phyloP scores from a whole-genome alignment of 495 filamentous ascomycete genomes.

The Penicillium robsamsonii region DNA sequence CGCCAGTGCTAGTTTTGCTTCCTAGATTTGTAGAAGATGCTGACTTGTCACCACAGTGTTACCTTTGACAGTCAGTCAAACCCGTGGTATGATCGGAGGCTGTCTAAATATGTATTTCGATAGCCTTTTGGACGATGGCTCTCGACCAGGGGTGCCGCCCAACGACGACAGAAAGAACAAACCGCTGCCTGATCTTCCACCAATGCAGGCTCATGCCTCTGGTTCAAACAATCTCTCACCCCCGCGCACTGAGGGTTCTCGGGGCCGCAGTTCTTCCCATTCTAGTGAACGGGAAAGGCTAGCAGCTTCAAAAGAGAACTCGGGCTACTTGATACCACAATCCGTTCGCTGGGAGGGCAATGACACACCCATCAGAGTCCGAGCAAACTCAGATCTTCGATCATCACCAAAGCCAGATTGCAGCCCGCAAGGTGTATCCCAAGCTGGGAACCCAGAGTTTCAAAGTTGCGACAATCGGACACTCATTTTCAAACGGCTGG shows the following conservation, averaged over 20 bases:
- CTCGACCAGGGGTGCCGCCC: conserved; percentile 14
- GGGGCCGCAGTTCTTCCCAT: conserved; percentile 33
- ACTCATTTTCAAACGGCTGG: conserved; percentile 64
- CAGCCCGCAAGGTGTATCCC: conserved; percentile 18
- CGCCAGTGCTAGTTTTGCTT: background rate
- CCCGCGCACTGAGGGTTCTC: conserved; percentile 23
- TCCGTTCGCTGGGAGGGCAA: conserved; percentile 20
- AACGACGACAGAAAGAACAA: conserved; percentile 19
- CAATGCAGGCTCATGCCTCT: background rate
- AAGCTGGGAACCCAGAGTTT: conserved; percentile 15
- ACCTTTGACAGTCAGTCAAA: conserved; percentile 47
- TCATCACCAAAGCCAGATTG: conserved; percentile 21
- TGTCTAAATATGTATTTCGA: conserved; percentile 55
- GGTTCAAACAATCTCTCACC: conserved; percentile 20
- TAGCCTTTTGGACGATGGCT: conserved; percentile 25
- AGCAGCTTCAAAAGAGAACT: conserved; percentile 18
- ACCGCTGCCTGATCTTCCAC: background rate
- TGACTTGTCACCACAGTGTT: conserved; percentile 25
- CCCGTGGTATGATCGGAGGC: conserved; percentile 50
- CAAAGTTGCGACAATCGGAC: conserved; percentile 25
- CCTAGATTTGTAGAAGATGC: background rate
- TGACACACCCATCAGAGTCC: conserved; percentile 24
- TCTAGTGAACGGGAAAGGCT: conserved; percentile 23
- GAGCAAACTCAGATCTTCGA: conserved; percentile 34
- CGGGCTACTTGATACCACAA: conserved; percentile 16